Evolutionary conservation across 768 basidiomycete species (phyloP), one percentile per base, ranked within the genome.

Genomic region (Polyporus arcularius): DNA sequence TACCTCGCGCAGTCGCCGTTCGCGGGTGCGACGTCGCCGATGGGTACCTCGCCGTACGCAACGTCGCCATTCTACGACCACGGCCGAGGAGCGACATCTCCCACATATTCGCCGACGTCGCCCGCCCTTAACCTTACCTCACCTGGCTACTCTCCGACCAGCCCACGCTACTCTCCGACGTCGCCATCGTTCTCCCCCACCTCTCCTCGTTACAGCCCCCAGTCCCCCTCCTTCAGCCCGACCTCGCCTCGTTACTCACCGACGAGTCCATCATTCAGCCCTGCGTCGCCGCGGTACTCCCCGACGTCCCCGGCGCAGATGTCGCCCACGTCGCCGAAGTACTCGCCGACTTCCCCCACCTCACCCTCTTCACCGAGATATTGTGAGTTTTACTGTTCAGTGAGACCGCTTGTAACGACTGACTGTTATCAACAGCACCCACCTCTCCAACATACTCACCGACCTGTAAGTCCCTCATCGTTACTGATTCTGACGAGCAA

Each of bases 311-410:
- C 92, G 38, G 83, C 86, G 26, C 88, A 91, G 57, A 83, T 90
- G 79, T 95, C 94, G 8, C 94, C 94, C 0, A 86, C 94, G 4
- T 95, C 93, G 32, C 94, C 94, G 7, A 92, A 89, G 68, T 97
- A 95, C 74, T 95, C 93, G 11, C 96, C 96, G 3, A 94, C 96
- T 0, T 96, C 94, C 4, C 96, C 96, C n/a, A 85, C 88, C 8
- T 94, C 92, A 2, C 95, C 95, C 0, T 84, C 95, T 3, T 96
- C 94, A 39, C 96, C 96, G 57, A 92, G 90, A 83, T 94, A 93
- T 73, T 94, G 92, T 93, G 75, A 65, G 91, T 80, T 9, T 12
- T 11, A 10, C 10, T 41, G 40, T 41, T 3, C 40, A 41, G 40
- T 46, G 5, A n/a, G 26, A 18, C 45, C 45, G 10, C 45, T 46